A percentile compares a stretch with the other conserved stretches of the same genome.
These are phyloP conservation scores for Penicillium angulare DNA, from an alignment of 495 filamentous ascomycete genomes.

Conservation along the genomic window DNA sequence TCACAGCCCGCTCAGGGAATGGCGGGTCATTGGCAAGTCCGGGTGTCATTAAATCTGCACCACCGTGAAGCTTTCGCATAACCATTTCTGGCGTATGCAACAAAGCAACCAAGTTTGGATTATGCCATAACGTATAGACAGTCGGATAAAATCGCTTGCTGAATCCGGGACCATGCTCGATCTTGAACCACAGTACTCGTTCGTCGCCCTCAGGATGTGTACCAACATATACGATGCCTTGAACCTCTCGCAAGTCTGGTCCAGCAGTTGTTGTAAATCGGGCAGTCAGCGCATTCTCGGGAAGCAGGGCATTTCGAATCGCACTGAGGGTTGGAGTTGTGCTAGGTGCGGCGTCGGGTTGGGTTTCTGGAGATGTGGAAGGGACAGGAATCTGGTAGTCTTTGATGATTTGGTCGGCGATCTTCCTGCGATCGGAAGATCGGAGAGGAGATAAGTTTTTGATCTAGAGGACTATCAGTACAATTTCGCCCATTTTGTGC, in stretches of 20 bases:
- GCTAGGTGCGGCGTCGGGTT: slow-evolving; percentile 30
- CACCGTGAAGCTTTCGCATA: slow-evolving; percentile 60
- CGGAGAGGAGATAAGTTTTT: slow-evolving; percentile 68
- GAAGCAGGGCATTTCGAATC: slow-evolving; percentile 61
- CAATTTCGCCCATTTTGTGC: neutral
- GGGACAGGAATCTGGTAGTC: slow-evolving; percentile 56
- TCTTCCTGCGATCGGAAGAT: slow-evolving; percentile 68
- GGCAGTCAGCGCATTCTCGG: slow-evolving; percentile 62
- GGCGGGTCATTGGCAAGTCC: slow-evolving; percentile 68
- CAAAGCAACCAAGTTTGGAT: slow-evolving; percentile 59
- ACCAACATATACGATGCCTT: slow-evolving; percentile 66
- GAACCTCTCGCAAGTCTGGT: slow-evolving; percentile 60
- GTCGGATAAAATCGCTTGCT: slow-evolving; percentile 60
- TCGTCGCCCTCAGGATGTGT: slow-evolving; percentile 55
- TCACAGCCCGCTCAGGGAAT: slow-evolving; percentile 60
- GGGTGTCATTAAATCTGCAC: slow-evolving; percentile 75
- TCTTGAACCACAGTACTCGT: slow-evolving; percentile 67
- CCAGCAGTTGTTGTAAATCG: slow-evolving; percentile 70
- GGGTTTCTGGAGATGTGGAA: slow-evolving; percentile 30
- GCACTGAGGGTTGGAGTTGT: slow-evolving; percentile 46
- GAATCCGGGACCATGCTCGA: slow-evolving; percentile 55
- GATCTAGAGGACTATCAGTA: slow-evolving; percentile 44
- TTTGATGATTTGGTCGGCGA: slow-evolving; percentile 68
- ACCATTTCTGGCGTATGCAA: slow-evolving; percentile 63
- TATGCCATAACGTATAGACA: slow-evolving; percentile 68